Evolutionary conservation across 2,329 filamentous ascomycete species (phyloP), one percentile per base, ranked within the genome.

Genomic region (Colletotrichum echinochloae): DNA sequence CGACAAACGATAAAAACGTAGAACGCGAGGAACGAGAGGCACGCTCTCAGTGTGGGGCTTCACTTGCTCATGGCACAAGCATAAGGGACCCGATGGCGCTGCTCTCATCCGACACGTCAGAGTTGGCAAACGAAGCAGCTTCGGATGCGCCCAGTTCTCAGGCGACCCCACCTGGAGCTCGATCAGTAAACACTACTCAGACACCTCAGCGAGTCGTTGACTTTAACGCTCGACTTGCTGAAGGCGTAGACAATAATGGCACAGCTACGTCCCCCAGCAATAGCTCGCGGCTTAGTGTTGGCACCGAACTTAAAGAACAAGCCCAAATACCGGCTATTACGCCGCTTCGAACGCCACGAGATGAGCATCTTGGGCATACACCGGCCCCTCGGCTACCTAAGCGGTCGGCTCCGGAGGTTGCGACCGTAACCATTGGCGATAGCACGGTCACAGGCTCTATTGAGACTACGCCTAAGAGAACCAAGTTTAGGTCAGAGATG

Each of bases 371-470:
- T 18, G 16, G 28, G 12, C n/a, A 23, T 26, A 23, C 61, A 33
- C 23, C 30, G 23, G 48, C 61, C 26, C 20, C 63, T 26, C 63
- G 57, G 8, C 73, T 75, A 28, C 85, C 87, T 1, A 92, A 89
- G 76, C 86, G 91, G 41, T 82, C 86, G 2, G 86, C 87, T 18
- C 14, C 30, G 35, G 90, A 93, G 75, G 82, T 91, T 61, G 92
- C 92, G 26, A 93, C 91, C 2, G 92, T 95, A 57, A 94, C 91
- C 0, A 89, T 95, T 64, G 93, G 92, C 1, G 85, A 90, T 72
- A 87, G 86, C 55, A 93, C 90, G 0, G 85, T 90, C 6, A 91
- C 88, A 0, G 90, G 90, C 26, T 85, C 89, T 39, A 86, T 94
- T 73, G 91, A 91, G 1, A 87, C 84, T 60, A 83, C 87, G 60